Base-by-base conservation (phyloP, 305 asterid genomes). In the Euphrasia arctica region DNA sequence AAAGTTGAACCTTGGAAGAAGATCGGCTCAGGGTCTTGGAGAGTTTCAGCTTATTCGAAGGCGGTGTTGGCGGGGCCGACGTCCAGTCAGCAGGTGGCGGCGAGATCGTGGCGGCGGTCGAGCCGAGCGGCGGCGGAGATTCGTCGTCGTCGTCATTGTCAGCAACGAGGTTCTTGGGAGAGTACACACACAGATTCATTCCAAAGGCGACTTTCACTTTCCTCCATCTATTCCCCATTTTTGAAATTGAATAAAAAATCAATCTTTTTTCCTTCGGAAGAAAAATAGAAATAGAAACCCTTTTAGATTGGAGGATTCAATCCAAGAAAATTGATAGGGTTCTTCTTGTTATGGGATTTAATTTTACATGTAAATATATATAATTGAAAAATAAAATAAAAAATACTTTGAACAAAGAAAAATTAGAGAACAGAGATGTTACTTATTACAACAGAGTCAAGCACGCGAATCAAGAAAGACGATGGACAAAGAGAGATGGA, bases 191-290 rank as follows among this genome's bases (percentile, higher is more conserved):
- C 39, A 83, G 79, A 78, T 85, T 90, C 79, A 83, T 32, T 10
- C 94, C 95, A 58, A 90, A 83, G 39, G 95, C 95, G 50, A 76
- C 61, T 76, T 87, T 90, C 14, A 86, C 73, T 80, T 90, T 90
- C 80, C 80, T 82, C 95, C 97, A 90, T 75, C 82, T 90, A 72
- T 84, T 85, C 34, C 80, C 97, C 95, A 89, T 89, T 70, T 89
- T 70, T 69, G 74, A 39, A 36, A 47, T 54, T 45, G n/a, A 22
- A 27, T 9, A 22, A 52, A 52, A 45, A 52, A 7, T 5, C 4
- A 45, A 45, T 43, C 13, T 43, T 43, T 11, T 43, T 43, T 10
- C 6, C 4, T 43, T n/a, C 11, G 1, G n/a, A 9, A 2, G 2
- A 9, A 7, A 25, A 51, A 51, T 15, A 50, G 27, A 4, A 50